Evolutionary conservation across 768 basidiomycete genomes (phyloP), one percentile per base, ranked within the genome.

Genomic region (Xerocomus brunneocitrinus): DNA sequence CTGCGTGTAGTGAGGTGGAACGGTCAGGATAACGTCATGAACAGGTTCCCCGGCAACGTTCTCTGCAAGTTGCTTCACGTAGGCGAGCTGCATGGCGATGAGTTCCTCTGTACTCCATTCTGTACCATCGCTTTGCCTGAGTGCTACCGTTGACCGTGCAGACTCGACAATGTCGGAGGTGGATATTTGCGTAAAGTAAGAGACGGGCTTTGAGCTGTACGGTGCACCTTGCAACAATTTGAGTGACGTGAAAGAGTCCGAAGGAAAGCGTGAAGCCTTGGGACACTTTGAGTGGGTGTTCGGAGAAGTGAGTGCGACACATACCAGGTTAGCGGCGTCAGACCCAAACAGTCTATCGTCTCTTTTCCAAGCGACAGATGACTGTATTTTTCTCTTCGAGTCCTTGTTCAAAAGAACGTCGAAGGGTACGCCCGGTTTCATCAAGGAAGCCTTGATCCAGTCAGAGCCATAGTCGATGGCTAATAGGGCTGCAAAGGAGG

Each of bases 381-480:
- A 84, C 59, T 89, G 87, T 30, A 97, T 91, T 73, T 98, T 98
- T 54, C 97, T 79, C 74, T 98, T 98, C 28, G 94, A 97, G 68
- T 98, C 95, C 68, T 91, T 91, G 75, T 98, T 97, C 52, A 98
- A 76, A 27, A 99, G 78, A 30, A 99, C 91, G 72, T 99, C 97
- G 62, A 99, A 95, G 4, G 95, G 94, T 31, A 90, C 73, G 42
- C 92, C 94, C 1, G 94, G 93, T 65, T 93, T 95, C 79, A 98
- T 87, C 53, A 98, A 75, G 4, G 94, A 95, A 28, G 93, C 91
- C 72, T 98, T 99, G 65, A 95, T 98, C 81, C 86, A 95, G 73
- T 98, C 97, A 16, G 91, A 82, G 67, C 97, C 97, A 81, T 97
- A 98, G 83, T 99, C 97, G 65, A 99, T 91, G 19, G 95, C 95